phyloP scores from a whole-genome alignment of 2,329 filamentous ascomycete genomes.

The Penicillium sp. region DNA sequence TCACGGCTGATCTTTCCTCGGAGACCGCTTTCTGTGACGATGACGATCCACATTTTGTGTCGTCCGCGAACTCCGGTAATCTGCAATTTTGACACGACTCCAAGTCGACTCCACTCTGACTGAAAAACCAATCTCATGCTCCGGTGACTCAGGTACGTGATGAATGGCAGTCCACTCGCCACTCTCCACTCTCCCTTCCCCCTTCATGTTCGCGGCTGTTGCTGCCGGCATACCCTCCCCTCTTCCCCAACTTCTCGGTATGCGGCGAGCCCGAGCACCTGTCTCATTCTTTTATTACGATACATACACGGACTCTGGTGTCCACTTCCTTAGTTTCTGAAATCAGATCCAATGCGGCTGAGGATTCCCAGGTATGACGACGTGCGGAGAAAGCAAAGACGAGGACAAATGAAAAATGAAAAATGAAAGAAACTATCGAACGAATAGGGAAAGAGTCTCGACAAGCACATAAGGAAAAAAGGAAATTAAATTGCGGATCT shows the following conservation, averaged over 20 bases:
- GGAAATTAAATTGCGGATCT: conserved; percentile 7
- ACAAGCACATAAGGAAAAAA: conserved; percentile 6
- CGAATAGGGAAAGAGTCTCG: not conserved
- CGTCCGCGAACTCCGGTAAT: not conserved
- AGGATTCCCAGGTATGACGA: not conserved
- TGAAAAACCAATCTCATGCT: not conserved
- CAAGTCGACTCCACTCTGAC: not conserved
- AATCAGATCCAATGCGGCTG: not conserved
- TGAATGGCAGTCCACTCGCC: conserved; percentile 14
- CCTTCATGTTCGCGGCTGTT: conserved; percentile 8
- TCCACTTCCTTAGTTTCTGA: not conserved
- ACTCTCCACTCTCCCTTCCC: conserved; percentile 6
- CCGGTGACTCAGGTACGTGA: conserved; percentile 20
- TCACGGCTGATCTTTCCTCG: conserved; percentile 18
- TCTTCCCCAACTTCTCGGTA: conserved; percentile 5
- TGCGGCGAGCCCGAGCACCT: conserved; percentile 2
- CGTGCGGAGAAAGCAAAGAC: not conserved
- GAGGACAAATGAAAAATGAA: not conserved
- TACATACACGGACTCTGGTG: not conserved
- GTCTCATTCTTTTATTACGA: not conserved
- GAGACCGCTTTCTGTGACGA: conserved; percentile 1
- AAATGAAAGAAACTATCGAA: not conserved
- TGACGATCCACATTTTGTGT: conserved; percentile 1
- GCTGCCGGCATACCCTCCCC: conserved; percentile 8
- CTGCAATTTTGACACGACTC: not conserved